Percentiles rank a stretch among this genome's conserved stretches.
phyloP scores from a whole-genome alignment of 305 asterid species.

The Solanum aculeatissimum region DNA sequence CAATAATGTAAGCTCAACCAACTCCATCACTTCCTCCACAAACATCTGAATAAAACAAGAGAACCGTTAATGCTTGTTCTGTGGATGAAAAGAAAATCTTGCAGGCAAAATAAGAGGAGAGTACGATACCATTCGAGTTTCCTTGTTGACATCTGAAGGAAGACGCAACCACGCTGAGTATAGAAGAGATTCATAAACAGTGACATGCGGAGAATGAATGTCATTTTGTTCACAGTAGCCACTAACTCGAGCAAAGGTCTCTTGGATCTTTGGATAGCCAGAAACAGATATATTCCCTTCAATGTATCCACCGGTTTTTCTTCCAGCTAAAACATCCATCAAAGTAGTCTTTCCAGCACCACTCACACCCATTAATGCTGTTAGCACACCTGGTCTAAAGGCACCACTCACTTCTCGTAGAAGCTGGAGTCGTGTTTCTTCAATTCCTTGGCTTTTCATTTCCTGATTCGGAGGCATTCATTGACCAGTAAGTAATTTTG shows the following conservation, averaged over 20 bases:
- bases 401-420: constrained; percentile 34
- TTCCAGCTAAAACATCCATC: constrained; percentile 46
- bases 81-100: not conserved
- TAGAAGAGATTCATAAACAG: constrained; percentile 32
- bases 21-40: constrained; percentile 49
- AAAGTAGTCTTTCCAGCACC: constrained; percentile 48
- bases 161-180: constrained; percentile 48
- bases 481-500: not conserved
- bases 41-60: constrained; percentile 25
- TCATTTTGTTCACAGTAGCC: constrained; percentile 46
- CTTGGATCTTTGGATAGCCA: constrained; percentile 29
- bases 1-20: constrained; percentile 26
- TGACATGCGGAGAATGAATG: constrained; percentile 39
- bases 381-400: constrained; percentile 35
- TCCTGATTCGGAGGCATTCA: constrained; percentile 14
- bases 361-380: constrained; percentile 41
- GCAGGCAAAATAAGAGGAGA: not conserved
- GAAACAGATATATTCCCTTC: constrained; percentile 36
- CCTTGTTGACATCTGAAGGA: constrained; percentile 21
- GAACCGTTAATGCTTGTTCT: not conserved
- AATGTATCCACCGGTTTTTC: constrained; percentile 37
- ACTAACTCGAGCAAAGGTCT: constrained; percentile 33
- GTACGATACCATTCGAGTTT: constrained; percentile 16
- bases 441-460: constrained; percentile 31
- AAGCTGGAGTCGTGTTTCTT: constrained; percentile 24